Evolutionary conservation across 257 asterid genomes (phyloP).

Genomic region (Solanum sejunctum): DNA sequence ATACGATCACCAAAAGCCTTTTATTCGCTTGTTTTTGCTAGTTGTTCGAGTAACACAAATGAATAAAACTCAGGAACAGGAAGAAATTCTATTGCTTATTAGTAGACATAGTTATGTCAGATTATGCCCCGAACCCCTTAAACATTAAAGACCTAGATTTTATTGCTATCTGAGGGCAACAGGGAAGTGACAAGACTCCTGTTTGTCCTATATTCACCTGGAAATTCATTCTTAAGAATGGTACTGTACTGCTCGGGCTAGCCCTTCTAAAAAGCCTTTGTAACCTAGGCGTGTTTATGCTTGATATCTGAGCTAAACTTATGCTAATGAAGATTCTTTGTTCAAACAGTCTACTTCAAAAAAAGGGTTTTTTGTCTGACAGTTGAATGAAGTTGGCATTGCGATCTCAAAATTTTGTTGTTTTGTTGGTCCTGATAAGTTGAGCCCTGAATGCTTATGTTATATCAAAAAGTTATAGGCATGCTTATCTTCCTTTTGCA

Average conservation of each 20-base stretch:
- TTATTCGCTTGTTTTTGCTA: not conserved
- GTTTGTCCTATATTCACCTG: not conserved
- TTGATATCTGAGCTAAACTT: not conserved
- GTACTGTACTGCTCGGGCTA: not conserved
- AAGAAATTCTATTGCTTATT: not conserved
- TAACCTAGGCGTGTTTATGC: not conserved
- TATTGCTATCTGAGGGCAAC: not conserved
- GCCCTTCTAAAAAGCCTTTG: not conserved
- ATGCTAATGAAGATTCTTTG: not conserved
- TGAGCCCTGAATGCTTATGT: not conserved
- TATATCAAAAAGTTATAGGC: not conserved
- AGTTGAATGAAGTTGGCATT: not conserved
- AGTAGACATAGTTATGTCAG: not conserved
- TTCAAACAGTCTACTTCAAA: not conserved
- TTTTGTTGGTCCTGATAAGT: not conserved
- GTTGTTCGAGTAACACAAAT: not conserved
- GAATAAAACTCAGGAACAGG: not conserved
- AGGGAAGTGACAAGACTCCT: not conserved
- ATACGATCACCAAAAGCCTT: not conserved
- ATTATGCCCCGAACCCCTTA: not conserved
- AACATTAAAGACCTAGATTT: not conserved
- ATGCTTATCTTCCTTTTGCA: constrained; percentile 18
- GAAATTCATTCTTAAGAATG: not conserved
- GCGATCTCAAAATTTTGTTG: not conserved
- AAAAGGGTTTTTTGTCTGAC: not conserved